These are phyloP conservation scores for Fusarium irregulare DNA, from an alignment of 2,329 filamentous ascomycete species.

Conservation along the genomic window DNA sequence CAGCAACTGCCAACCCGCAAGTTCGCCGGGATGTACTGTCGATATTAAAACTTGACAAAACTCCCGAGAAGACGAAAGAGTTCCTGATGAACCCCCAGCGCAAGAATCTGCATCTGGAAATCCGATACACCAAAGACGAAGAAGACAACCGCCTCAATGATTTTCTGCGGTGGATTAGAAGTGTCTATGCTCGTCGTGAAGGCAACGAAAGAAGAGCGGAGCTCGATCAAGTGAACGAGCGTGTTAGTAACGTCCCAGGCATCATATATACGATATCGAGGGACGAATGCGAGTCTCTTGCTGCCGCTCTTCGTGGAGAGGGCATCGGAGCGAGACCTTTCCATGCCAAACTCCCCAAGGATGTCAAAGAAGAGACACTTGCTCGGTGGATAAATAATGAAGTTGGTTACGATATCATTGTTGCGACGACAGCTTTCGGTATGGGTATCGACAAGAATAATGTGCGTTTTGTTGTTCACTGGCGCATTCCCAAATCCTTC, in stretches of 20 bases:
- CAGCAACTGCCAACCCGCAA: constrained; percentile 85
- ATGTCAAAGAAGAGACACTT: constrained; percentile 77
- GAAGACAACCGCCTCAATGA: constrained; percentile 77
- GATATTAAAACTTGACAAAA: constrained; percentile 74
- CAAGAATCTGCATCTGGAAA: constrained; percentile 89
- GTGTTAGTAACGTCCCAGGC: constrained; percentile 74
- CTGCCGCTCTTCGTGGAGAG: constrained; percentile 71
- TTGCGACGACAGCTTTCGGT: constrained; percentile 94
- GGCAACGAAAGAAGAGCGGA: constrained; percentile 68
- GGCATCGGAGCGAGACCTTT: constrained; percentile 80
- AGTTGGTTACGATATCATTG: constrained; percentile 87
- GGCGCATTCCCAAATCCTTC: constrained; percentile 92
- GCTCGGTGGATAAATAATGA: constrained; percentile 78
- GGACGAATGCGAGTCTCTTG: constrained; percentile 78
- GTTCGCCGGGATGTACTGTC: constrained; percentile 86
- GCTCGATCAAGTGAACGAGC: constrained; percentile 64
- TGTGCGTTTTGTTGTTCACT: constrained; percentile 94
- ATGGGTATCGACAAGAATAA: constrained; percentile 98
- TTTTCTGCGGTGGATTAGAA: constrained; percentile 80
- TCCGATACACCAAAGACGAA: constrained; percentile 83
- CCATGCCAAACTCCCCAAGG: constrained; percentile 74
- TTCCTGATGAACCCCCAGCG: constrained; percentile 88
- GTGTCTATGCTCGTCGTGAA: constrained; percentile 77
- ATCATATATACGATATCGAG: constrained; percentile 85
- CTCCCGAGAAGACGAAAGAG: constrained; percentile 69